These are phyloP conservation scores for Saccharomyces kudriavzevii DNA, from an alignment of 805 yeast species.

Conservation along the genomic window DNA sequence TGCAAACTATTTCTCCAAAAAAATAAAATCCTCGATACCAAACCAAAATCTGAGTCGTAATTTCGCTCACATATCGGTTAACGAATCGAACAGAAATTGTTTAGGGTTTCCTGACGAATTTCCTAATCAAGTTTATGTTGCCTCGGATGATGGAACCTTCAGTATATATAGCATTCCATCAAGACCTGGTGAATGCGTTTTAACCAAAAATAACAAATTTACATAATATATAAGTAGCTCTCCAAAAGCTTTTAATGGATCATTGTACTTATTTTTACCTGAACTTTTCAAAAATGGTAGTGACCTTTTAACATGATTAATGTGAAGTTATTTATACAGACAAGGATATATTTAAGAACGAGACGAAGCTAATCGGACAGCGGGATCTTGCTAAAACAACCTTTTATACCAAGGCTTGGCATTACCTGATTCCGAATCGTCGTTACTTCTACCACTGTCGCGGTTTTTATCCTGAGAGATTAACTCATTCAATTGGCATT, in stretches of 20 bases:
- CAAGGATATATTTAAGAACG: neutral
- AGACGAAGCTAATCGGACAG: neutral
- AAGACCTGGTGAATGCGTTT: slow-evolving; percentile 22
- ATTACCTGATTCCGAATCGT: neutral
- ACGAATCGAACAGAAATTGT: slow-evolving; percentile 14
- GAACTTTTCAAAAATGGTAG: neutral
- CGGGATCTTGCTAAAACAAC: slow-evolving; percentile 10
- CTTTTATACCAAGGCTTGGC: slow-evolving; percentile 12
- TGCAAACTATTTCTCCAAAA: slow-evolving; percentile 19
- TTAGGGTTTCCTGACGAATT: slow-evolving; percentile 30
- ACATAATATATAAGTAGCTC: slow-evolving; percentile 1
- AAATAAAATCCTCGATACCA: slow-evolving; percentile 23
- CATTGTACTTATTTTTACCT: neutral
- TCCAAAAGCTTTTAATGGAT: neutral
- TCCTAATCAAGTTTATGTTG: slow-evolving; percentile 23
- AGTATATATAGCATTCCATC: slow-evolving; percentile 24
- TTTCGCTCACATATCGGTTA: slow-evolving; percentile 23
- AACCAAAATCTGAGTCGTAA: slow-evolving; percentile 26
- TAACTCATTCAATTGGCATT: slow-evolving; percentile 13
- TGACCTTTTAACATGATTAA: neutral
- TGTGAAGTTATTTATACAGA: neutral
- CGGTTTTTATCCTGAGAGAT: neutral
- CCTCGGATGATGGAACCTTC: slow-evolving; percentile 25
- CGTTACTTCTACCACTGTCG: neutral
- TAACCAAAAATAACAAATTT: slow-evolving; percentile 20